phyloP scores from a whole-genome alignment of 495 filamentous ascomycete genomes.

The Penicillium nucicola region DNA sequence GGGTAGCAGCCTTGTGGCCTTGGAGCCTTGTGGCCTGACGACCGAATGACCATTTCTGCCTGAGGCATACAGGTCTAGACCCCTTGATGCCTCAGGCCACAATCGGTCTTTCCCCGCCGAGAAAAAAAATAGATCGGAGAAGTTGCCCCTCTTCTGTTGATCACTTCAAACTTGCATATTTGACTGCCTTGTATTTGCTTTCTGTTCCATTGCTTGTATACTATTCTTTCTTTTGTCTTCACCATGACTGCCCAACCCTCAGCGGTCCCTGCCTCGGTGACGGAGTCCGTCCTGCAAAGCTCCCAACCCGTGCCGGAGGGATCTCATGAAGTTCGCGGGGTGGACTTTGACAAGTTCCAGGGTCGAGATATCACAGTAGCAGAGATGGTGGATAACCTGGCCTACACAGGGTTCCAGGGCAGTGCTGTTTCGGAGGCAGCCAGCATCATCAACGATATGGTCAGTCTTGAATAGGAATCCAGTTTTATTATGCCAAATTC shows the following conservation, averaged over 20 bases:
- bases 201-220: neutral
- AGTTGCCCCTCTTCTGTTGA: neutral
- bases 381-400: conserved; percentile 80
- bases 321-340: conserved; percentile 70
- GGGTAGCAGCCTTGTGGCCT: no score
- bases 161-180: neutral
- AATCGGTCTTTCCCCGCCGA: neutral
- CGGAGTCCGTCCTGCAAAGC: conserved; percentile 81
- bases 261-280: conserved; percentile 62
- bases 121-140: conserved; percentile 3
- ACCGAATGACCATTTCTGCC: no score
- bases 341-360: conserved; percentile 83
- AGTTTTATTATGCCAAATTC: neutral
- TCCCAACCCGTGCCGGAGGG: conserved; percentile 78
- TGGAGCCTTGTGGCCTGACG: neutral
- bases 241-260: conserved; percentile 17
- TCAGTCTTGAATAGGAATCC: conserved; percentile 32
- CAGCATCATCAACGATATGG: conserved; percentile 93
- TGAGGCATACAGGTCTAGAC: neutral
- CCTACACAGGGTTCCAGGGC: conserved; percentile 88
- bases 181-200: neutral
- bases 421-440: conserved; percentile 79
- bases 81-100: neutral
- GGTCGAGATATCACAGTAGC: conserved; percentile 75
- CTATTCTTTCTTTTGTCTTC: neutral